Conservation (phyloP, 176 grass and related monocot genomes). For the Pontederia paniculata region DNA sequence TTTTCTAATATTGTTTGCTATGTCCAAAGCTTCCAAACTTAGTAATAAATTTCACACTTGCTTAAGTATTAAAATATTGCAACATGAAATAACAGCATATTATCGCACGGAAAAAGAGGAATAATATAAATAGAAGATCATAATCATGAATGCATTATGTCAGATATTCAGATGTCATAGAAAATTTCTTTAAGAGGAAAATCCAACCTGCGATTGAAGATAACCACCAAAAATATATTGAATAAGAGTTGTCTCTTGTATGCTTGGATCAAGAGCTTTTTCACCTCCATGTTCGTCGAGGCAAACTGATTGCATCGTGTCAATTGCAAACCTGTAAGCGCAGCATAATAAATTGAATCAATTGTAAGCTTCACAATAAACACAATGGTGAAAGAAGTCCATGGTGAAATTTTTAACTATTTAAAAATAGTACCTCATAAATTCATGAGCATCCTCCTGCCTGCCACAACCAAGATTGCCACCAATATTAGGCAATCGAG, state of each 20-base stretch:
- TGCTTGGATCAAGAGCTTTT: constrained; percentile 68
- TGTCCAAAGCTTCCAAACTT: too few relatives aligned
- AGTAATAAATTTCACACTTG: too few relatives aligned
- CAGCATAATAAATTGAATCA: not conserved
- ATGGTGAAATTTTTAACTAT: too few relatives aligned
- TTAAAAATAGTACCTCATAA: constrained; percentile 54
- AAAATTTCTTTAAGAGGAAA: not conserved
- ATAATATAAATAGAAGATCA: too few relatives aligned
- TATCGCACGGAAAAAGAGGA: too few relatives aligned
- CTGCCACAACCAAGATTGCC: constrained; percentile 87
- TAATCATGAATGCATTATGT: too few relatives aligned
- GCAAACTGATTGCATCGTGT: constrained; percentile 94
- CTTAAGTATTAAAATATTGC: too few relatives aligned
- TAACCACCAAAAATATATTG: constrained; percentile 94
- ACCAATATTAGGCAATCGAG: constrained; percentile 87
- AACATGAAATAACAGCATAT: too few relatives aligned
- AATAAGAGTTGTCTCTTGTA: constrained; percentile 88
- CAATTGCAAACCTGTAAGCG: constrained; percentile 69
- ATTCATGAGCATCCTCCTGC: constrained; percentile 99
- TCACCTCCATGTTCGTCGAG: constrained; percentile 98
- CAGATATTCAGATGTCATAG: not conserved
- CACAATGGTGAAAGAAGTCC: too few relatives aligned
- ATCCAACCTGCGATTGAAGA: constrained; percentile 70
- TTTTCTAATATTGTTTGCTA: too few relatives aligned
- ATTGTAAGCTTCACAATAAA: too few relatives aligned